Conservation (phyloP, 192 early-diverging fungal genomes). For the Chytriomyces confervae region DNA sequence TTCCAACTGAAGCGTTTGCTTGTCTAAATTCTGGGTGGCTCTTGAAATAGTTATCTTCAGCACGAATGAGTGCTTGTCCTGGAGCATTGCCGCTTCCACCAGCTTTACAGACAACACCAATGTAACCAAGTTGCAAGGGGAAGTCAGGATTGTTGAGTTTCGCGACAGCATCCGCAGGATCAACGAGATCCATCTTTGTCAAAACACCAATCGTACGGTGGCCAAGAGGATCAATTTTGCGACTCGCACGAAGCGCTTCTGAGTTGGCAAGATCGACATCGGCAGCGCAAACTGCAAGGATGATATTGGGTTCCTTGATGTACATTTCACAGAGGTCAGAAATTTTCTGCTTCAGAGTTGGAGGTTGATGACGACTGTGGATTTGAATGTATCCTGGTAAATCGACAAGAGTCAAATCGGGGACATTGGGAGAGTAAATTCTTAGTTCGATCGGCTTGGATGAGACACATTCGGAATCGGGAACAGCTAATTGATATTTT, state of each 20-base stretch:
- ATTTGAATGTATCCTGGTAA: slow-evolving; percentile 97
- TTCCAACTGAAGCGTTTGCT: slow-evolving; percentile 80
- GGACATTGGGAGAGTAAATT: slow-evolving; percentile 94
- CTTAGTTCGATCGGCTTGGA: slow-evolving; percentile 93
- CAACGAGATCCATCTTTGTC: slow-evolving; percentile 95
- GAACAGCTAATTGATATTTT: slow-evolving; percentile 64
- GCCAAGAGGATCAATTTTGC: slow-evolving; percentile 95
- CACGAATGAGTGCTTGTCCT: slow-evolving; percentile 48
- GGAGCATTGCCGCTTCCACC: slow-evolving; percentile 22
- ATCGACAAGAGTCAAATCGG: slow-evolving; percentile 96
- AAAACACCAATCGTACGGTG: slow-evolving; percentile 96
- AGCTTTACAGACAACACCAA: slow-evolving; percentile 92
- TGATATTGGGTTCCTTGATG: slow-evolving; percentile 96
- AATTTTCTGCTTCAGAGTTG: slow-evolving; percentile 96
- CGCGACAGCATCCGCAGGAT: slow-evolving; percentile 74
- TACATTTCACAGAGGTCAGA: slow-evolving; percentile 94
- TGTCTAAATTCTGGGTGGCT: slow-evolving; percentile 62
- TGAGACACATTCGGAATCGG: slow-evolving; percentile 93
- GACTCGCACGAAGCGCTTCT: slow-evolving; percentile 92
- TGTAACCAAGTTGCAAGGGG: slow-evolving; percentile 92
- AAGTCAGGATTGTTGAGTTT: slow-evolving; percentile 92
- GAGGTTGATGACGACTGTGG: slow-evolving; percentile 95
- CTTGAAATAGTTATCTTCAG: slow-evolving; percentile 67
- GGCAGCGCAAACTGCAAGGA: slow-evolving; percentile 95
- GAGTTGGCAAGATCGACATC: slow-evolving; percentile 99